Evolutionary conservation across 2,329 filamentous ascomycete genomes (phyloP).

Genomic region (Colletotrichum magnum): DNA sequence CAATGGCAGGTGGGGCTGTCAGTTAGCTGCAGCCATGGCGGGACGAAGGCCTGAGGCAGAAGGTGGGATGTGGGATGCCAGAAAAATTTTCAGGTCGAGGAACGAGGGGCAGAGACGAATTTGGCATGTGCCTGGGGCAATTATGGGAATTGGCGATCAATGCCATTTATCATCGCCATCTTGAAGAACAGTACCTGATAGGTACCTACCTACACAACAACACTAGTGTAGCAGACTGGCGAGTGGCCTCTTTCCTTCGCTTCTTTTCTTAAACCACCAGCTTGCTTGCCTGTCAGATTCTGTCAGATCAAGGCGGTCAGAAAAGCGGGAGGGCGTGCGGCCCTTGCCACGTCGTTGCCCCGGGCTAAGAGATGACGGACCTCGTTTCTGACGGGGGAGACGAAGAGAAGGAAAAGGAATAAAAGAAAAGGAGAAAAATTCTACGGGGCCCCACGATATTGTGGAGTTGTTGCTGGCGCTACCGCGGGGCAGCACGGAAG

Average conservation of each 20-base stretch:
- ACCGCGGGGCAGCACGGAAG: slow-evolving; percentile 17
- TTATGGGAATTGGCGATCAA: no score
- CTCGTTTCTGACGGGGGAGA: not conserved
- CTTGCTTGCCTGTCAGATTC: not conserved
- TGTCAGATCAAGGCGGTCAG: slow-evolving; percentile 11
- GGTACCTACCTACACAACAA: no score
- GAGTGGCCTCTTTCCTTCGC: no score
- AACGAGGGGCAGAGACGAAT: no score
- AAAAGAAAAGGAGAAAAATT: slow-evolving; percentile 22
- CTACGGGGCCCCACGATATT: slow-evolving; percentile 37
- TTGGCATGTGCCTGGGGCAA: no score
- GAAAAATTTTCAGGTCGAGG: no score
- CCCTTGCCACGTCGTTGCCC: slow-evolving; percentile 28
- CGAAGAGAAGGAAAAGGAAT: not conserved
- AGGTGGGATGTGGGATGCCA: not conserved
- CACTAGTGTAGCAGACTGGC: no score
- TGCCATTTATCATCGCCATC: no score
- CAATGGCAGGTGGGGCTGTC: not conserved
- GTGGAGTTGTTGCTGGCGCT: slow-evolving; percentile 25
- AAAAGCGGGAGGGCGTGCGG: slow-evolving; percentile 32
- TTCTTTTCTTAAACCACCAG: no score
- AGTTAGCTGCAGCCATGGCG: not conserved
- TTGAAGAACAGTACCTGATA: no score
- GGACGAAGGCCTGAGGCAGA: not conserved
- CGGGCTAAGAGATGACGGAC: slow-evolving; percentile 26